Percentiles rank a stretch among this genome's conserved stretches.
phyloP scores from a whole-genome alignment of 2,329 filamentous ascomycete species.

The Zymoseptoria crescenta region DNA sequence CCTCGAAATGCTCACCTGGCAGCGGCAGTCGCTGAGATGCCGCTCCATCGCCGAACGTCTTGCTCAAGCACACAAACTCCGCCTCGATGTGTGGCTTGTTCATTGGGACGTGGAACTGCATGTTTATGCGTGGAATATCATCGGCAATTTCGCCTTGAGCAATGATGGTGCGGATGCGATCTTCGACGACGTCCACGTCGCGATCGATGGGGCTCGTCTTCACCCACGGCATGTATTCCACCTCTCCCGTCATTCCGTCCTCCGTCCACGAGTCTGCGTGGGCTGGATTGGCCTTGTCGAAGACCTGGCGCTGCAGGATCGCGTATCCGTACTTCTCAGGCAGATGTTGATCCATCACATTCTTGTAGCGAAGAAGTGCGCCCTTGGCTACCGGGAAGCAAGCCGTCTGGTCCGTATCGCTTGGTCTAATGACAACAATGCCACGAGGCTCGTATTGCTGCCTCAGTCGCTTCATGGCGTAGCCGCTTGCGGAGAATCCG shows the following conservation, averaged over 20 bases:
- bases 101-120: neutral
- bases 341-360: slow-evolving; percentile 2
- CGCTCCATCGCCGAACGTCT: neutral
- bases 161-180: slow-evolving; percentile 7
- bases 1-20: neutral
- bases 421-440: slow-evolving; percentile 2
- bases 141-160: neutral
- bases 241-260: neutral
- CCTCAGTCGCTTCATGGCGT: slow-evolving; percentile 6
- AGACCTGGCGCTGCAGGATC: slow-evolving; percentile 2
- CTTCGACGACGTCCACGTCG: slow-evolving; percentile 2
- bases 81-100: slow-evolving; percentile 1
- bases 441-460: slow-evolving; percentile 1
- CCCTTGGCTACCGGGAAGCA: slow-evolving; percentile 8
- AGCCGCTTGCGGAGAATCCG: slow-evolving; percentile 6
- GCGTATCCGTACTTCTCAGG: slow-evolving; percentile 7
- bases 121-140: neutral
- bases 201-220: neutral
- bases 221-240: slow-evolving; percentile 4
- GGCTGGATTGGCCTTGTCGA: slow-evolving; percentile 1
- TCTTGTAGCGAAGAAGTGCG: slow-evolving; percentile 6
- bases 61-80: slow-evolving; percentile 4
- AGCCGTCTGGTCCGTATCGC: neutral
- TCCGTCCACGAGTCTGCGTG: slow-evolving; percentile 1
- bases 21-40: neutral